Evolutionary conservation across 306 rosid genomes (phyloP), one percentile per base, ranked within the genome.

Genomic region (Acacia melanoxylon): DNA sequence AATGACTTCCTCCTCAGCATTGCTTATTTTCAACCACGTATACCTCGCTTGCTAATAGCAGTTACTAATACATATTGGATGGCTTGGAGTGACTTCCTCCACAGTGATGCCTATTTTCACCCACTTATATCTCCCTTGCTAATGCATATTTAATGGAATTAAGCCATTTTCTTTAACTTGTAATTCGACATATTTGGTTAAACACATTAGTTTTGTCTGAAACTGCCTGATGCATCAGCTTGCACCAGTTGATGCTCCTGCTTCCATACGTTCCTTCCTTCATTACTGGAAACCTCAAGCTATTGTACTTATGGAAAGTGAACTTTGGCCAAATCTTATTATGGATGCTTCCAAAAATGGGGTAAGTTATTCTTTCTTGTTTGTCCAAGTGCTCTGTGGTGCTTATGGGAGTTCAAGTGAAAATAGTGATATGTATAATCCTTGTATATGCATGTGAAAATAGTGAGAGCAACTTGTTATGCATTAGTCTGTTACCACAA

Each of bases 311-410:
- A 89, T 95, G 90, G 98, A 95, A 89, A 88, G 92, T 80, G 98
- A 95, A 77, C 91, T 93, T 40, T 95, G 98, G 98, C 98, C 98
- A 79, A 95, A 95, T 88, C 93, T 95, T 74, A 93, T 93, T 62
- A 86, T 93, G 89, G 83, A 87, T 83, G 97, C 98, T 74, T 93
- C 97, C 33, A 76, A 84, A 88, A 88, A 73, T 76, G 92, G 92
- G 78, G 98, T 95, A 87, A 91, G 98, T 85, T 75, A 58, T 79
- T 82, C 40, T 78, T 74, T 62, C 51, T 48, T 27, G 16, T 79
- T 46, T 20, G 44, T 81, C 72, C 52, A 41, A 42, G 48, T 46
- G 20, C 14, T 77, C 13, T 72, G 5, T 31, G 75, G 51, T 24
- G 58, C 65, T 24, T 22, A 13, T 16, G 67, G 56, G 49, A 8